Conservation (phyloP, 2,329 filamentous ascomycete species). For the Plenodomus lindquistii region DNA sequence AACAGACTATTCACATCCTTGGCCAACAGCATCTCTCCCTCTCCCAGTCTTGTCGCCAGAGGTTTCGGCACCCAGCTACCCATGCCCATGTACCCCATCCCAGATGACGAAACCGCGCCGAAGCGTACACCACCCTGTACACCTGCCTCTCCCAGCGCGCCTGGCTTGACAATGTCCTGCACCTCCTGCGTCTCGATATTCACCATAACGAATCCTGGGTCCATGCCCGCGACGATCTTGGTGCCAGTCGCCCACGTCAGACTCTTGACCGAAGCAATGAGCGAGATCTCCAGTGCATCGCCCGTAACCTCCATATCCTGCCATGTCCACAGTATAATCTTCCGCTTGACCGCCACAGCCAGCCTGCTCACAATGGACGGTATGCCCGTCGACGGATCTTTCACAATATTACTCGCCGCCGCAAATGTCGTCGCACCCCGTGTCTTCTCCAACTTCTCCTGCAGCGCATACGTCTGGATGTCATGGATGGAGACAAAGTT, state of each 20-base stretch:
- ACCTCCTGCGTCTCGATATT: slow-evolving; percentile 76
- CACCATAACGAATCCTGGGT: slow-evolving; percentile 86
- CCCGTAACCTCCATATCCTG: slow-evolving; percentile 85
- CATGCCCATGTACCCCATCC: slow-evolving; percentile 97
- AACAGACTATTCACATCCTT: slow-evolving; percentile 97
- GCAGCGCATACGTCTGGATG: slow-evolving; percentile 77
- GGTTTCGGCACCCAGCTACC: slow-evolving; percentile 91
- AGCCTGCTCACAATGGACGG: slow-evolving; percentile 90
- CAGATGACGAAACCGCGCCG: slow-evolving; percentile 78
- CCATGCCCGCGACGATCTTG: slow-evolving; percentile 86
- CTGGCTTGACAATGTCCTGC: slow-evolving; percentile 78
- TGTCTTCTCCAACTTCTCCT: slow-evolving; percentile 79
- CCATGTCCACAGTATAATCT: slow-evolving; percentile 91
- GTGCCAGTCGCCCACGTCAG: slow-evolving; percentile 90
- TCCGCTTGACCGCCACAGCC: slow-evolving; percentile 90
- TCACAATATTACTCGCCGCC: slow-evolving; percentile 92
- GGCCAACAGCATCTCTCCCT: slow-evolving; percentile 88
- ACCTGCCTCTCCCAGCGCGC: slow-evolving; percentile 68
- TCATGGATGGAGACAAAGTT: slow-evolving; percentile 89
- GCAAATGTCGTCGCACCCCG: slow-evolving; percentile 90
- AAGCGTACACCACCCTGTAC: slow-evolving; percentile 73
- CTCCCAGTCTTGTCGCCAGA: slow-evolving; percentile 77
- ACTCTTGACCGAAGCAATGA: slow-evolving; percentile 83
- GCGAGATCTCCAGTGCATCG: slow-evolving; percentile 74
- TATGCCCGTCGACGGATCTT: slow-evolving; percentile 82